A percentile compares a stretch with the other conserved stretches of the same genome.
phyloP scores from a whole-genome alignment of 2,329 filamentous ascomycete species.

The Exophiala lecanii-corni region DNA sequence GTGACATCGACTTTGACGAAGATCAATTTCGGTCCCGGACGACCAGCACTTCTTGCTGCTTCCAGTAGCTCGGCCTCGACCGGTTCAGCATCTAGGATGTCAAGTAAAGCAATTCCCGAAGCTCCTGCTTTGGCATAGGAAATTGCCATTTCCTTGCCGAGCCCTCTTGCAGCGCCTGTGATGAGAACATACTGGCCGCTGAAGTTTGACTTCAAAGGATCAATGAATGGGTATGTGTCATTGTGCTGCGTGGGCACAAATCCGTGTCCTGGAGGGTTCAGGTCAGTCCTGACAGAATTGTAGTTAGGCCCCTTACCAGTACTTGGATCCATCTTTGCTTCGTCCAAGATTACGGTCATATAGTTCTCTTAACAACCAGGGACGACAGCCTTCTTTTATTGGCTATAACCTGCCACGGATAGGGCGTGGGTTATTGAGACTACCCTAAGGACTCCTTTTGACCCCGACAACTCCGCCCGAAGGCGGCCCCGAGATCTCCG shows the following conservation, averaged over 20 bases:
- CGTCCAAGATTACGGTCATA: not conserved
- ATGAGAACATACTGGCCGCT: constrained; percentile 35
- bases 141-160: constrained; percentile 34
- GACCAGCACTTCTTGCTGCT: constrained; percentile 35
- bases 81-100: constrained; percentile 44
- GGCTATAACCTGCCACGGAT: too few relatives aligned
- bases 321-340: constrained; percentile 1
- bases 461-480: too few relatives aligned
- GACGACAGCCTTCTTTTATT: too few relatives aligned
- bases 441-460: too few relatives aligned
- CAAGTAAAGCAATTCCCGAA: constrained; percentile 48
- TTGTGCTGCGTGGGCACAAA: constrained; percentile 30
- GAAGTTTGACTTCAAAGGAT: constrained; percentile 29
- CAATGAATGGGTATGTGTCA: constrained; percentile 53
- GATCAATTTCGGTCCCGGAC: constrained; percentile 38
- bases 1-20: constrained; percentile 43
- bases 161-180: constrained; percentile 34
- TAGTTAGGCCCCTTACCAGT: too few relatives aligned
- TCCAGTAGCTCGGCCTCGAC: constrained; percentile 34
- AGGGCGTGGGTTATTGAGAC: too few relatives aligned
- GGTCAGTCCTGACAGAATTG: too few relatives aligned
- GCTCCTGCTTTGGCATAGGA: constrained; percentile 32
- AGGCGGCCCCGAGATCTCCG: too few relatives aligned
- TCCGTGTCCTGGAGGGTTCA: too few relatives aligned
- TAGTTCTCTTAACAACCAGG: too few relatives aligned